Conservation (phyloP, 2,329 filamentous ascomycete species). For the Alternaria arbusti region DNA sequence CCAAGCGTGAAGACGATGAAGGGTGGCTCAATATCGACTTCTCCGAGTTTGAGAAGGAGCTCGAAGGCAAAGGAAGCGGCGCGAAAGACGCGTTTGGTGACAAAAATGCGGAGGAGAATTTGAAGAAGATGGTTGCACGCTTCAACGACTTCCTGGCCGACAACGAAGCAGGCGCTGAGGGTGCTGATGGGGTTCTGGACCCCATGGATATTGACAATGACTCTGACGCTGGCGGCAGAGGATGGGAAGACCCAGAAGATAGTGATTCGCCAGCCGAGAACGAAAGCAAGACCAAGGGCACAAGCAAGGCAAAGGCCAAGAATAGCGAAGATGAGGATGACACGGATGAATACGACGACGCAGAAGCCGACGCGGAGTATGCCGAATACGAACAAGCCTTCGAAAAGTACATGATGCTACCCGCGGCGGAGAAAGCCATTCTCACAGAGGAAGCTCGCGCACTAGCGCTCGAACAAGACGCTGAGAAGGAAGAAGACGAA, state of each 20-base stretch:
- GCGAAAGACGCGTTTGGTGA: conserved; percentile 63
- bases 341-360: conserved; percentile 44
- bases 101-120: conserved; percentile 71
- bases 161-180: conserved; percentile 79
- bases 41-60: conserved; percentile 82
- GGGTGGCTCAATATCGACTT: conserved; percentile 93
- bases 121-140: conserved; percentile 90
- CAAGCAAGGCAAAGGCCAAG: conserved; percentile 68
- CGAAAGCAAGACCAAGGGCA: conserved; percentile 46
- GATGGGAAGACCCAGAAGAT: conserved; percentile 52
- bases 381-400: conserved; percentile 78
- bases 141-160: conserved; percentile 93
- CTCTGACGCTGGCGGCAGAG: conserved; percentile 55
- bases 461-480: conserved; percentile 50
- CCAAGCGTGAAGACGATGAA: conserved; percentile 77
- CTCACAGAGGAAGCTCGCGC: conserved; percentile 43
- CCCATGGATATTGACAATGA: conserved; percentile 73
- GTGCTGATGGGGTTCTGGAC: conserved; percentile 67
- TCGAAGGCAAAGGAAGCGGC: conserved; percentile 59
- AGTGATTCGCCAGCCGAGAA: conserved; percentile 50
- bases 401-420: conserved; percentile 79
- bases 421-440: conserved; percentile 46
- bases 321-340: neutral
- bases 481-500: conserved; percentile 53
- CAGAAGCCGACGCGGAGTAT: conserved; percentile 77